Percentiles rank a stretch among this genome's conserved stretches.
These are phyloP conservation scores for Ambrosia artemisiifolia DNA, from an alignment of 129 eudicot species.

Conservation along the genomic window DNA sequence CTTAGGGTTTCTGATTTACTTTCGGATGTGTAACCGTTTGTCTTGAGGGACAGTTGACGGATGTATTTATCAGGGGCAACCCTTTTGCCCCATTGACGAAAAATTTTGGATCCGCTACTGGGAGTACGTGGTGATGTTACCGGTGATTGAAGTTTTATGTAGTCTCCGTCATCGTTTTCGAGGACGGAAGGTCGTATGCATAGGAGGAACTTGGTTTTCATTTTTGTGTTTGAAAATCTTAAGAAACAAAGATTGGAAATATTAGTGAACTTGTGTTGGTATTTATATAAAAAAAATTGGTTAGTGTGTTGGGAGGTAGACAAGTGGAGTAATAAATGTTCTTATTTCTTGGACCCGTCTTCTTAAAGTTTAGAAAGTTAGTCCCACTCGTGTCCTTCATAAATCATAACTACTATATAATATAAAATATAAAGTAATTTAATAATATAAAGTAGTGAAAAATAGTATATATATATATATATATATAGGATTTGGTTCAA, in stretches of 20 bases:
- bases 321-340: slow-evolving; percentile 26
- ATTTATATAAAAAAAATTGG: neutral
- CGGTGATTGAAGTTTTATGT: slow-evolving; percentile 20
- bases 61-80: slow-evolving; percentile 18
- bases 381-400: slow-evolving; percentile 31
- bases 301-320: neutral
- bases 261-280: slow-evolving; percentile 9
- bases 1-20: slow-evolving; percentile 5
- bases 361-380: slow-evolving; percentile 25
- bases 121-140: slow-evolving; percentile 5
- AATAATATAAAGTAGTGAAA: too few species aligned
- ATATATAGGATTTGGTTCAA: too few species aligned
- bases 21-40: slow-evolving; percentile 11
- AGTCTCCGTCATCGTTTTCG: slow-evolving; percentile 9
- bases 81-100: slow-evolving; percentile 12
- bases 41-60: slow-evolving; percentile 22
- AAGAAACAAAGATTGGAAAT: neutral
- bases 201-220: slow-evolving; percentile 41
- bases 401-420: neutral
- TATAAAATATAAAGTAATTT: neutral
- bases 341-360: slow-evolving; percentile 20
- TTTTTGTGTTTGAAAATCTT: neutral
- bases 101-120: neutral
- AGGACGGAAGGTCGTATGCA: slow-evolving; percentile 38
- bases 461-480: too few species aligned